Evolutionary conservation across 306 rosid genomes (phyloP), one percentile per base, ranked within the genome.

Genomic region (Vigna reflexopilosa): DNA sequence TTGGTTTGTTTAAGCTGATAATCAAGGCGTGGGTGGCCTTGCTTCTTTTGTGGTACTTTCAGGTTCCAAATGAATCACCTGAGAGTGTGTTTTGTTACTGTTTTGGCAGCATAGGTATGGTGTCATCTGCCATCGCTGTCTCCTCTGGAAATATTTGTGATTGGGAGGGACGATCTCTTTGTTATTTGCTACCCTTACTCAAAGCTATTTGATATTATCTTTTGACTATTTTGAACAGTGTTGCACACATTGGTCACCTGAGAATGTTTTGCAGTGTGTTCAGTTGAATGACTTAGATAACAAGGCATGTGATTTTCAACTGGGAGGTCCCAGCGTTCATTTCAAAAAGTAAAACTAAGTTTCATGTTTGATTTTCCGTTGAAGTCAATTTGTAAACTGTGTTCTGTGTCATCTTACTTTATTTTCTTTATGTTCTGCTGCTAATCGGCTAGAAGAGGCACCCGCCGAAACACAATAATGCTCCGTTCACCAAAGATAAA

Each of bases 21-120:
- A 38, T 51, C 70, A 14, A 56, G 80, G 63, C 7, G 1, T 66
- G 63, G 34, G 15, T 80, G 7, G 36, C 76, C 65, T 80, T 75
- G 76, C 56, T 55, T 71, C 56, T 19, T 50, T 63, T 42, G 56
- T 44, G 22, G 67, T 47, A 47, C 76, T 74, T 52, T 52, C 69
- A 15, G 71, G 26, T 45, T 30, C 20, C 6, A 9, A 14, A 20
- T 36, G 61, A 32, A 48, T 69, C 42, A 47, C 51, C 30, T 58
- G 64, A 45, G 44, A 65, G 15, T 49, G 49, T 55, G 36, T 49
- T 17, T 12, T 63, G 36, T 48, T 47, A 1, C 16, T 40, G 56
- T 58, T 73, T 20, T 38, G 10, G 50, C 63, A 50, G 50, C 63
- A 50, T 52, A 34, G 19, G 14, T 19, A 2, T 56, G 70, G 55